Base-by-base conservation (phyloP, 805 yeast species). In the Scheffersomyces lignosus region DNA sequence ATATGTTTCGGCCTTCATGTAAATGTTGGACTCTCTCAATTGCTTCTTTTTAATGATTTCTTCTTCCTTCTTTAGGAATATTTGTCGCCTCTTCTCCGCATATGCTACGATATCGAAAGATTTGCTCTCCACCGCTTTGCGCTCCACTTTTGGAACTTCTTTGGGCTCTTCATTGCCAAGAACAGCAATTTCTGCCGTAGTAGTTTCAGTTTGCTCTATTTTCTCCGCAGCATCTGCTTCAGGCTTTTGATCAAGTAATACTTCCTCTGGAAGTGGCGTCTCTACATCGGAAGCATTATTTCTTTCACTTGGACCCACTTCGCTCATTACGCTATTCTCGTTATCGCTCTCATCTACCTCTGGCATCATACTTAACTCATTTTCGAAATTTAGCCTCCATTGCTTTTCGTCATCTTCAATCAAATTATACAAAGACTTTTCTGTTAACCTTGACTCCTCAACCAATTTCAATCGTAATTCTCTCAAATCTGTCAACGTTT, bases 391-490 rank as follows among this genome's bases (percentile, higher is more conserved):
- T 33, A 38, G 34, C 16, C 41, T 48, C 70, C 63, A 59, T 33
- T 54, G 47, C 28, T 45, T 43, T 18, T 59, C 64, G 55, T 64
- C 65, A 18, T 62, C 66, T 27, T 65, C 73, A 10, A 75, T 70
- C 40, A 86, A 67, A 34, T 77, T 70, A 42, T 83, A 78, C 33
- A 91, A 60, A 0, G 96, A 95, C 34, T 68, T 70, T 55, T 90
- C 96, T 3, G 91, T 93, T 35, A 80, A 65, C 38, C 86, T 70
- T 20, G 95, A 86, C 56, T 91, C 97, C 34, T 80, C 81, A 2
- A 87, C 90, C 34, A 90, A 67, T 49, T 77, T 77, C 37, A 84
- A 77, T 44, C 91, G 71, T 37, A 91, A 71, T 39, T 75, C 67
- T 45, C 83, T 78, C 42, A 90, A 87, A 51, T 87, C 91, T 1